Percentiles rank a stretch among this genome's conserved stretches.
Evolutionary conservation across 2,329 filamentous ascomycete genomes (phyloP).

Genomic region (Diaporthe batatas): DNA sequence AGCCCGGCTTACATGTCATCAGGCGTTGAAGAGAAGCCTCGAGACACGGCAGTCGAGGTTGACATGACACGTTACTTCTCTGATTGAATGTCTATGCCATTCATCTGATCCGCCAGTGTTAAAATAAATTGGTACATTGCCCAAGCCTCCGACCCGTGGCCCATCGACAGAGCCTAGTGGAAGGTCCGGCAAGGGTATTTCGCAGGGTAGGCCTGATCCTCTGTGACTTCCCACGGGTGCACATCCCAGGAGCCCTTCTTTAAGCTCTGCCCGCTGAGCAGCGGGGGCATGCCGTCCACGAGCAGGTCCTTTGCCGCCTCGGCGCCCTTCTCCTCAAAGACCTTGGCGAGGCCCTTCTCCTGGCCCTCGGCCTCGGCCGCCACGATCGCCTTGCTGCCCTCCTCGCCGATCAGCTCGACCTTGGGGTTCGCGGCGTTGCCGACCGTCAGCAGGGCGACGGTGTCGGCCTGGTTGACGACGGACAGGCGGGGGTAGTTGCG

Average conservation of each 20-base stretch:
- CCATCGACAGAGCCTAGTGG: constrained; percentile 54
- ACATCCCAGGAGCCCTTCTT: constrained; percentile 70
- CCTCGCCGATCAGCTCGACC: constrained; percentile 80
- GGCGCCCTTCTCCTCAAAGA: constrained; percentile 74
- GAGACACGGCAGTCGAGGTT: background rate
- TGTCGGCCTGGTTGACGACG: constrained; percentile 85
- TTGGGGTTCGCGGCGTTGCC: constrained; percentile 86
- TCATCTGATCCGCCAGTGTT: constrained; percentile 4
- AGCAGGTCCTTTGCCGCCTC: constrained; percentile 71
- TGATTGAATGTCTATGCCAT: constrained; percentile 37
- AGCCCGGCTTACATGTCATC: background rate
- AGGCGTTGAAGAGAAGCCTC: background rate
- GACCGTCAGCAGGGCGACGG: constrained; percentile 85
- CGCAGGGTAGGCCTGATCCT: constrained; percentile 78
- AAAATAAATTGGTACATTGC: background rate
- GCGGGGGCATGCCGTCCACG: constrained; percentile 85
- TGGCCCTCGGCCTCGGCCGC: constrained; percentile 81
- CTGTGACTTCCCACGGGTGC: constrained; percentile 75
- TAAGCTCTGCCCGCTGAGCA: constrained; percentile 78
- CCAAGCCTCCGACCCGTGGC: background rate
- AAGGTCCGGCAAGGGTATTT: constrained; percentile 76
- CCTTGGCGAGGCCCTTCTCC: constrained; percentile 77
- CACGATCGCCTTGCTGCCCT: constrained; percentile 74
- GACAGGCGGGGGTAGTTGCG: constrained; percentile 85
- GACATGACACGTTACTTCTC: background rate